Evolutionary conservation across 1,284 basidiomycete species (phyloP).

Genomic region (Ustanciosporium gigantosporum): DNA sequence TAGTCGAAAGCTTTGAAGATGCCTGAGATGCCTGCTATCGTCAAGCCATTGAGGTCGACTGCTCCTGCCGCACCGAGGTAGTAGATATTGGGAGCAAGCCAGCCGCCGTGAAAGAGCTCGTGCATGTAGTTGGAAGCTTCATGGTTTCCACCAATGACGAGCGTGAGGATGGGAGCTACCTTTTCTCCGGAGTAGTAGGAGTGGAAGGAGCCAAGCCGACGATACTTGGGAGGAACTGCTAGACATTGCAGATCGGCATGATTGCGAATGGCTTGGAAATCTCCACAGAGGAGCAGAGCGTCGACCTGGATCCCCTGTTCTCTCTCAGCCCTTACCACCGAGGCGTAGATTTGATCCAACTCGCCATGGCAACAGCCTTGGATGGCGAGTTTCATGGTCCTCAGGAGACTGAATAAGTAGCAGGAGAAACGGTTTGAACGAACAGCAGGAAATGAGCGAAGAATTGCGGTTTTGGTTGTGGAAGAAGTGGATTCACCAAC

Average conservation of each 20-base stretch:
- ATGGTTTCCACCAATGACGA: conserved; percentile 97
- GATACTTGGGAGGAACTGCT: conserved; percentile 88
- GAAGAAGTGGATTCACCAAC: no score
- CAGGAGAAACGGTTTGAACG: no score
- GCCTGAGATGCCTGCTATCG: conserved; percentile 86
- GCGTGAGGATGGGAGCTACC: conserved; percentile 80
- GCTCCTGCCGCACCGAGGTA: conserved; percentile 91
- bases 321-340: conserved; percentile 70
- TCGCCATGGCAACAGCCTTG: conserved; percentile 90
- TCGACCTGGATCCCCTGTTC: conserved; percentile 74
- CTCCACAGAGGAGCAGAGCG: conserved; percentile 81
- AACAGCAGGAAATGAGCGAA: no score
- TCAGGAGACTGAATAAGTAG: no score
- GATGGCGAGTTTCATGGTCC: conserved; percentile 72
- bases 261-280: conserved; percentile 90
- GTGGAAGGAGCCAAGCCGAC: conserved; percentile 70
- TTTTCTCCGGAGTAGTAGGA: conserved; percentile 86
- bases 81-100: conserved; percentile 94
- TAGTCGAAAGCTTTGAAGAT: conserved; percentile 88
- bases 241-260: conserved; percentile 82
- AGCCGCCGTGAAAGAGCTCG: conserved; percentile 73
- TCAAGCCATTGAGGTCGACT: conserved; percentile 76
- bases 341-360: conserved; percentile 73
- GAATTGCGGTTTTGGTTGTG: no score
- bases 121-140: conserved; percentile 96